Percentiles rank a stretch among this genome's conserved stretches.
phyloP scores from a whole-genome alignment of 163 green algal genomes.

The Scenedesmus sp. region DNA sequence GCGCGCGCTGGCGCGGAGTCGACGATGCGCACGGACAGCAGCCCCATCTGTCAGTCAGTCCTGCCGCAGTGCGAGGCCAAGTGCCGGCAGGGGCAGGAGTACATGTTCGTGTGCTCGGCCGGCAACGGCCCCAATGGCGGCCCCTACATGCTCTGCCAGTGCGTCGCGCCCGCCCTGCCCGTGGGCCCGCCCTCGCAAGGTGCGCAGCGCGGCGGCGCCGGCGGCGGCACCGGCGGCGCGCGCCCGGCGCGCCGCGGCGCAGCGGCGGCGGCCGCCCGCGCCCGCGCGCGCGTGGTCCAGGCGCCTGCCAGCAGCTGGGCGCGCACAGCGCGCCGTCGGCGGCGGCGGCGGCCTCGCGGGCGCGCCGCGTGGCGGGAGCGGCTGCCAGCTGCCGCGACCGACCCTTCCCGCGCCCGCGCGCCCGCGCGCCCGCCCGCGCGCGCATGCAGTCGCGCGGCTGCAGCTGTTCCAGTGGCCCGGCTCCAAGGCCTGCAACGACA shows the following conservation, averaged over 20 bases:
- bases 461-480: constrained; percentile 39
- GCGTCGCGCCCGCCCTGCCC: constrained; percentile 31
- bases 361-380: too few relatives aligned
- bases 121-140: constrained; percentile 38
- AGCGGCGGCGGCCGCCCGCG: neutral
- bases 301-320: neutral
- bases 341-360: too few relatives aligned
- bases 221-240: neutral
- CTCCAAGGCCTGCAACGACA: constrained; percentile 42
- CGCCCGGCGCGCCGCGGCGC: too few relatives aligned
- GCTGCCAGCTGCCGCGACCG: too few relatives aligned
- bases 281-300: neutral
- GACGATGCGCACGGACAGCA: constrained; percentile 32
- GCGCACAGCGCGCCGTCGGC: too few relatives aligned
- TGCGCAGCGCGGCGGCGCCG: neutral
- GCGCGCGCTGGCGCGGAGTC: neutral
- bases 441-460: constrained; percentile 11
- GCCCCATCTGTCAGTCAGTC: constrained; percentile 20
- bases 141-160: constrained; percentile 39
- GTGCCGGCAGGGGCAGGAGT: constrained; percentile 23
- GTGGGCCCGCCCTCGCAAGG: constrained; percentile 16
- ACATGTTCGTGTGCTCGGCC: constrained; percentile 38
- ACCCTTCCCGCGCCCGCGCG: too few relatives aligned
- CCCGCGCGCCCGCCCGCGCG: neutral
- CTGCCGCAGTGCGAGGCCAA: constrained; percentile 21